Base-by-base conservation (phyloP, 768 basidiomycete species). In the Postia placenta region DNA sequence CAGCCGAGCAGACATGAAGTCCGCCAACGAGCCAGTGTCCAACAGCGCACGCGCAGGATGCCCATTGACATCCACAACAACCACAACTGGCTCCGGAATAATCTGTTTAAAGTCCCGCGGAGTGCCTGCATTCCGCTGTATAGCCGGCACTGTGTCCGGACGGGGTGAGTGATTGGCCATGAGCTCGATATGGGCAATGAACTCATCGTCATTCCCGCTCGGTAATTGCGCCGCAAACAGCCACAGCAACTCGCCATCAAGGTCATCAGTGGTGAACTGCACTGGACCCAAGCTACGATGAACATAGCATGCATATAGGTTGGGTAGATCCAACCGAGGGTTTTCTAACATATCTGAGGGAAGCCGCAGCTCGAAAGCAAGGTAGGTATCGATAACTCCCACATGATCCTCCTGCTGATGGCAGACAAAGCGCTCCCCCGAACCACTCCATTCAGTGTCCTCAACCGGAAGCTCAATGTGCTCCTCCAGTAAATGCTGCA, bases 11-110 rank as follows among this genome's bases (percentile, higher is more conserved):
- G 70, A 69, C 23, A 76, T 63, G 46, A 76, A 74, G 50, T 75
- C 73, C 0, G 69, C 69, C 0, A 69, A 47, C 0, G 68, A 73
- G 0, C 72, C 72, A 0, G 63, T 61, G 48, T 74, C 72, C 0
- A 74, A 20, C 4, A 76, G 49, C 0, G 73, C 70, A 2, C 62
- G 49, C 0, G 53, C 65, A 0, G 64, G 62, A 2, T 69, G 48
- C 0, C 65, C 69, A 52, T 74, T 68, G 1, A 74, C 50, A 0
- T 55, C 33, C 0, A 67, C 60, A 0, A 59, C 59, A 0, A 74
- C 56, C 0, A 71, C 60, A 0, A 73, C 39, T 1, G 69, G 70
- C 43, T 67, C 64, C 0, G 70, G 69, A 6, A 60, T 47, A 15
- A 44, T 15, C 0, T 55, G 48, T 4, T 37, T 45, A 37, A 60